phyloP scores from a whole-genome alignment of 805 yeast species.

The Starmera pachycereana region DNA sequence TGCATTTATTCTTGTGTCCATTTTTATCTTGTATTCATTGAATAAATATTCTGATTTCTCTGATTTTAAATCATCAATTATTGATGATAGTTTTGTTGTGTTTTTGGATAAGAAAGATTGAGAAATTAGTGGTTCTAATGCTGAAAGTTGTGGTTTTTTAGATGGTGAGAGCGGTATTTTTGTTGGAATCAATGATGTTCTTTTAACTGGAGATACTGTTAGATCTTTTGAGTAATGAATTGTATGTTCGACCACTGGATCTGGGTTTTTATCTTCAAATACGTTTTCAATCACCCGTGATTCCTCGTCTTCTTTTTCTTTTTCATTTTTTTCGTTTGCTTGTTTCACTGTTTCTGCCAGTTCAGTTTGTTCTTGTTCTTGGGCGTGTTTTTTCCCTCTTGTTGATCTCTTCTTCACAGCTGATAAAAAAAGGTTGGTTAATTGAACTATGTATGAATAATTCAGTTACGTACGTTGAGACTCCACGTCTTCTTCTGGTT shows the following conservation, averaged over 20 bases:
- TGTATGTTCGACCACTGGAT: slow-evolving; percentile 2
- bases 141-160: slow-evolving; percentile 6
- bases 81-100: slow-evolving; percentile 10
- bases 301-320: slow-evolving; percentile 1
- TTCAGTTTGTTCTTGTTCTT: too few species aligned
- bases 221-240: slow-evolving; percentile 1
- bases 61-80: slow-evolving; percentile 17
- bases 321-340: background rate
- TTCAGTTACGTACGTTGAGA: too few species aligned
- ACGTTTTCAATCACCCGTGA: background rate
- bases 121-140: slow-evolving; percentile 5
- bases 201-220: slow-evolving; percentile 1
- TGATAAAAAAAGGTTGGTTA: too few species aligned
- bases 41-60: slow-evolving; percentile 14
- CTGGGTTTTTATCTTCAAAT: slow-evolving; percentile 1
- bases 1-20: slow-evolving; percentile 13
- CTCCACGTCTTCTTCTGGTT: slow-evolving; percentile 1
- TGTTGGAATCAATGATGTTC: slow-evolving; percentile 1
- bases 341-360: too few species aligned
- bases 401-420: too few species aligned
- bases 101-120: slow-evolving; percentile 12
- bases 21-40: slow-evolving; percentile 10
- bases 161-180: slow-evolving; percentile 13
- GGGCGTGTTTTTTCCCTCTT: too few species aligned
- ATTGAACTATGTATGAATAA: too few species aligned